Evolutionary conservation across 805 yeast genomes (phyloP).

Genomic region (Allodekkera sacchari): DNA sequence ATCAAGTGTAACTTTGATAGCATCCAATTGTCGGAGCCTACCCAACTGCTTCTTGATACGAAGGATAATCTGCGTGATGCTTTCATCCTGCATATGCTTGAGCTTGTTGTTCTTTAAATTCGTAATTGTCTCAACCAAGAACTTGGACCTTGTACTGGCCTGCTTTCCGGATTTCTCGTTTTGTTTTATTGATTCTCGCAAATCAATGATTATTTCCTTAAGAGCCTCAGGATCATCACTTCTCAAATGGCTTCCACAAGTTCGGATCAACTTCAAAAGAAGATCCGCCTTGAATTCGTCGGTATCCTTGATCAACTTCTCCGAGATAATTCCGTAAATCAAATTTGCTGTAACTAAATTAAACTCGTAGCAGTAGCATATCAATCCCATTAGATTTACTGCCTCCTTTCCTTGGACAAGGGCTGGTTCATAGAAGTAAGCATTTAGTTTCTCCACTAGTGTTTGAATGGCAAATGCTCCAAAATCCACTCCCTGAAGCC

Average conservation of each 20-base stretch:
- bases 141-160: constrained; percentile 60
- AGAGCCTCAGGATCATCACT: constrained; percentile 83
- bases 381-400: constrained; percentile 56
- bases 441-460: constrained; percentile 62
- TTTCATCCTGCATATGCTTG: constrained; percentile 43
- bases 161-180: constrained; percentile 26
- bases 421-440: constrained; percentile 23
- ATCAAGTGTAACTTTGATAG: constrained; percentile 73
- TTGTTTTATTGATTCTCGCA: constrained; percentile 39
- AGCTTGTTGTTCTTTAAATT: constrained; percentile 82
- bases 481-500: constrained; percentile 76
- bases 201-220: constrained; percentile 61
- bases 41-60: constrained; percentile 61
- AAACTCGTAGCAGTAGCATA: constrained; percentile 71
- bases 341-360: constrained; percentile 68
- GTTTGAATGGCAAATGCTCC: constrained; percentile 83
- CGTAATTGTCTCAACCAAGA: constrained; percentile 76
- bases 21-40: constrained; percentile 49
- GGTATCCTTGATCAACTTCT: constrained; percentile 29
- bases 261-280: constrained; percentile 60
- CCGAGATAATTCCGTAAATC: constrained; percentile 65
- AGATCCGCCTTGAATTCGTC: constrained; percentile 72
- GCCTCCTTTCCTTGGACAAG: constrained; percentile 24
- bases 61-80: constrained; percentile 41
- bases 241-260: constrained; percentile 78